A percentile compares a stretch with the other conserved stretches of the same genome.
Conservation (phyloP, 2,329 filamentous ascomycete genomes). For the Fusarium tjaetaba region DNA sequence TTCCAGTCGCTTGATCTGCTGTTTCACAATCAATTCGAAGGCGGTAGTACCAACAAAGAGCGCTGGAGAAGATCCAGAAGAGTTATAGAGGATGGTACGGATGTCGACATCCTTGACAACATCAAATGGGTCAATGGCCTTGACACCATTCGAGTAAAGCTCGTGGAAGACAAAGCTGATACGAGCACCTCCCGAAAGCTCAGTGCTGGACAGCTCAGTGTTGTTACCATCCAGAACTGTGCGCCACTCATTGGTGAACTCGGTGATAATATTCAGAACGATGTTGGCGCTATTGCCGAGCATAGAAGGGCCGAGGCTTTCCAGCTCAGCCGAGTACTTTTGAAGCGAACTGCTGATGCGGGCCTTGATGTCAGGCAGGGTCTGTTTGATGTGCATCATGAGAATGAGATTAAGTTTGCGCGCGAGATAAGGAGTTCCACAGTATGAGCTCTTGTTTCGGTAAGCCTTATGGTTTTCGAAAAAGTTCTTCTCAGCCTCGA, state of each 20-base stretch:
- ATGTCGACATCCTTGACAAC: slow-evolving; percentile 98
- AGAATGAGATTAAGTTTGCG: slow-evolving; percentile 97
- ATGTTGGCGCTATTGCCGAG: slow-evolving; percentile 97
- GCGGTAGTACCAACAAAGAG: slow-evolving; percentile 97
- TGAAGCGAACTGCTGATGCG: slow-evolving; percentile 93
- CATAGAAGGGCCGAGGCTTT: slow-evolving; percentile 88
- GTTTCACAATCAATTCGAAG: slow-evolving; percentile 99
- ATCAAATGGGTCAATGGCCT: slow-evolving; percentile 97
- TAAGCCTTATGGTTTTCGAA: slow-evolving; percentile 99
- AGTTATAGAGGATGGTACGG: slow-evolving; percentile 97
- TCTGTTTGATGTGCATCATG: slow-evolving; percentile 99
- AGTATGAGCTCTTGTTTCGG: slow-evolving; percentile 98
- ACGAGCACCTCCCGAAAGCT: slow-evolving; percentile 95
- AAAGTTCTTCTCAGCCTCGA: slow-evolving; percentile 95
- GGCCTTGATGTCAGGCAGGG: slow-evolving; percentile 96
- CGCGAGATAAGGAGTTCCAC: slow-evolving; percentile 95
- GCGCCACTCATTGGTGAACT: slow-evolving; percentile 97
- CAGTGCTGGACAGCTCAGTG: slow-evolving; percentile 91
- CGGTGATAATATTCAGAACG: slow-evolving; percentile 97
- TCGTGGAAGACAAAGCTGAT: slow-evolving; percentile 99
- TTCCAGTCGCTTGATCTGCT: slow-evolving; percentile 96
- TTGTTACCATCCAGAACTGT: slow-evolving; percentile 97
- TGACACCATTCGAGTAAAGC: slow-evolving; percentile 95
- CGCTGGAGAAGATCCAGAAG: slow-evolving; percentile 95
- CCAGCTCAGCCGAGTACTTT: slow-evolving; percentile 87